phyloP scores from a whole-genome alignment of 2,329 filamentous ascomycete genomes.

The Aspergillus pseudonomiae region DNA sequence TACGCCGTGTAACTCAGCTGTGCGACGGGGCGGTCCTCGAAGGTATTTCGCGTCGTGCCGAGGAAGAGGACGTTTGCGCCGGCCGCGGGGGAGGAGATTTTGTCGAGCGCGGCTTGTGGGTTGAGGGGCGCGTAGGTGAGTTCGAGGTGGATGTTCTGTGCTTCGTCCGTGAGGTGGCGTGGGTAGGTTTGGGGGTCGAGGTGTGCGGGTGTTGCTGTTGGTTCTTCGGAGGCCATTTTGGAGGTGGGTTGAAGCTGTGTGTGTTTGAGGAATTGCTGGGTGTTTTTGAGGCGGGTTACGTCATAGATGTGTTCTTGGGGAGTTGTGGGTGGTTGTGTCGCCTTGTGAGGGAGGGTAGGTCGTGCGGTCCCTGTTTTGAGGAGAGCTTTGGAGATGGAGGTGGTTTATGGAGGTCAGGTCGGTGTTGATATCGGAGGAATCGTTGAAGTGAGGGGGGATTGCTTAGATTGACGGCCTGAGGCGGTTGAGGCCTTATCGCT shows the following conservation, averaged over 20 bases:
- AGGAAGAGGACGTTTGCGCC: constrained; percentile 52
- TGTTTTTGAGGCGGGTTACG: too few relatives aligned
- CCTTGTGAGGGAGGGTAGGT: background rate
- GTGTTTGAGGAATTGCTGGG: too few relatives aligned
- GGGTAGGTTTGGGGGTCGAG: constrained; percentile 47
- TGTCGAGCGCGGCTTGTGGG: constrained; percentile 35
- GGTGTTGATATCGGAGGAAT: background rate
- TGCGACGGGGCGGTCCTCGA: constrained; percentile 44
- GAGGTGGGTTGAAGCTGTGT: too few relatives aligned
- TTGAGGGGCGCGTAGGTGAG: constrained; percentile 47
- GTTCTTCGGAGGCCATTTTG: constrained; percentile 4
- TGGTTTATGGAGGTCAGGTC: background rate
- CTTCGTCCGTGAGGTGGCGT: constrained; percentile 33
- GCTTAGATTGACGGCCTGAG: background rate
- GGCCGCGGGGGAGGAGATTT: constrained; percentile 45
- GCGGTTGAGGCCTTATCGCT: background rate
- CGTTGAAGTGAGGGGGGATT: background rate
- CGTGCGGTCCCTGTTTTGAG: background rate
- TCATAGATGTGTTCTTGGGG: background rate
- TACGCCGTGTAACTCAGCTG: constrained; percentile 51
- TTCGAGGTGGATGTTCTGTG: constrained; percentile 44
- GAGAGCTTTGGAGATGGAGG: background rate
- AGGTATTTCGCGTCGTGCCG: constrained; percentile 49
- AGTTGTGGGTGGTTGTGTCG: too few relatives aligned
- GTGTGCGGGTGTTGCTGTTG: constrained; percentile 29